These are phyloP conservation scores for Lycium ferocissimum DNA, from an alignment of 257 asterid genomes.

Conservation along the genomic window DNA sequence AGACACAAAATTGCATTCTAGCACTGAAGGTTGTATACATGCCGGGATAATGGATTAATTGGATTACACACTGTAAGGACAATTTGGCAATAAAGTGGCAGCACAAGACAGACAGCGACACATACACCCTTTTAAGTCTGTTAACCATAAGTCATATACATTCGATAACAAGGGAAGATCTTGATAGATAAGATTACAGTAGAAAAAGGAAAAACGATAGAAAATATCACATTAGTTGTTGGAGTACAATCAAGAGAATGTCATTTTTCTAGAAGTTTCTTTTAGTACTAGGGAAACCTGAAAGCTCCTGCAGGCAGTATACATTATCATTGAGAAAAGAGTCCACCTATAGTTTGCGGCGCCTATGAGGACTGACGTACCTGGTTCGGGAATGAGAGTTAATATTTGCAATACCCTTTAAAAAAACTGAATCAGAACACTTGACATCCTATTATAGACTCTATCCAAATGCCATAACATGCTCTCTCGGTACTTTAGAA, in stretches of 20 bases:
- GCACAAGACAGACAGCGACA: neutral
- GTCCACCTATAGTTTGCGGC: neutral
- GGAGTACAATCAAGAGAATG: neutral
- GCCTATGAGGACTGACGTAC: neutral
- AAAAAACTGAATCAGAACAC: neutral
- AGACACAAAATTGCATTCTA: neutral
- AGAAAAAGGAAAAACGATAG: neutral
- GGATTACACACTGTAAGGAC: neutral
- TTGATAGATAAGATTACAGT: neutral
- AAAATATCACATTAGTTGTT: neutral
- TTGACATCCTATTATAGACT: neutral
- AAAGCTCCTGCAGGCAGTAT: neutral
- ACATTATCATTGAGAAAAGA: neutral
- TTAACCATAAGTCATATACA: neutral
- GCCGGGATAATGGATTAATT: neutral
- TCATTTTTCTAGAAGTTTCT: neutral
- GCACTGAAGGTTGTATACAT: neutral
- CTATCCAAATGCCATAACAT: neutral
- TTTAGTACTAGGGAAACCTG: neutral
- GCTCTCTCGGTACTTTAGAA: neutral
- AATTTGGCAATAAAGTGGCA: neutral
- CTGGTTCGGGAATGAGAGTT: neutral
- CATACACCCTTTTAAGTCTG: neutral
- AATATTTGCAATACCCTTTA: neutral
- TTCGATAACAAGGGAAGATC: neutral